Conservation (phyloP, 2,329 filamentous ascomycete genomes). For the Colletotrichum viniferum region DNA sequence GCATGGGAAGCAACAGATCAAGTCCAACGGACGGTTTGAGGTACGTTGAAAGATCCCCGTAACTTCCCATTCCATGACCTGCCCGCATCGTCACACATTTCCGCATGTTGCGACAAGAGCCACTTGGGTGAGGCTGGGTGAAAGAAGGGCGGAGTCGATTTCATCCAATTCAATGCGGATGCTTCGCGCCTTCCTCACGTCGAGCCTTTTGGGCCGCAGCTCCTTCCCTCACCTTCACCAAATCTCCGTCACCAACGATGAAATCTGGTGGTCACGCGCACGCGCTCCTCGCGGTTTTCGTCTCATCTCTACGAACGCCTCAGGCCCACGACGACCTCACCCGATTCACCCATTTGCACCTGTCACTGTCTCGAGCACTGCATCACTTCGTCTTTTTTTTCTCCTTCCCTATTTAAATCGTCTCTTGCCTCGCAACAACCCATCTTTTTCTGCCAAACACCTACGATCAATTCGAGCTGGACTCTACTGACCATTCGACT, state of each 20-base stretch:
- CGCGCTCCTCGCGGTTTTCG: neutral
- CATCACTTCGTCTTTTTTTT: neutral
- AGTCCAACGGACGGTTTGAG: slow-evolving; percentile 21
- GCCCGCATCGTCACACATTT: neutral
- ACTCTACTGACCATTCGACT: neutral
- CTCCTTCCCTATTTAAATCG: neutral
- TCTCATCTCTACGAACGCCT: neutral
- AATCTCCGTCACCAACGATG: neutral
- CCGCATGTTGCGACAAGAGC: neutral
- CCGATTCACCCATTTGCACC: neutral
- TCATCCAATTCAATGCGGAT: neutral
- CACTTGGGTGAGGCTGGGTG: neutral
- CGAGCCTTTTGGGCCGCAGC: neutral
- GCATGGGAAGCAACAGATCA: slow-evolving; percentile 21
- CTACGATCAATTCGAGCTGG: neutral
- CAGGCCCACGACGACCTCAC: neutral
- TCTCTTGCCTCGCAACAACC: neutral
- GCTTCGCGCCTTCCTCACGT: neutral
- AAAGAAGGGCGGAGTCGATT: neutral
- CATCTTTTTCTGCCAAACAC: neutral
- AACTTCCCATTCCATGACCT: neutral
- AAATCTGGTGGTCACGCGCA: neutral
- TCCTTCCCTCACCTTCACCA: neutral
- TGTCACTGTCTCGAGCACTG: neutral
- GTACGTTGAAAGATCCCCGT: neutral